Conservation (phyloP, 78 protist species). For the Anaeramoeba flamelloides region DNA sequence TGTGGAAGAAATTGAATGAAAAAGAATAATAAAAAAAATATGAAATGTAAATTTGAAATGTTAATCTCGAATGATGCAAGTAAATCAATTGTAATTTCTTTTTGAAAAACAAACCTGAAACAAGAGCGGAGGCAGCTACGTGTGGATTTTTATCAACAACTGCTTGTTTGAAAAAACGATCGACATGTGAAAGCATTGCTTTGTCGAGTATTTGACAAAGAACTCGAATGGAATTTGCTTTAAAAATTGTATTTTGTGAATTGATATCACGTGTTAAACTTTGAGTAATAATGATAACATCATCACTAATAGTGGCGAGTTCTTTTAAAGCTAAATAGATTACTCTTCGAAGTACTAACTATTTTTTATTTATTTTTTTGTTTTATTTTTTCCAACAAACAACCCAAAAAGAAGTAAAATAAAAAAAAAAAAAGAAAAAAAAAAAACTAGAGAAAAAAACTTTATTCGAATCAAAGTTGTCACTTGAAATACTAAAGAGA, state of each 20-base stretch:
- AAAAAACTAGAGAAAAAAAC: too few species aligned
- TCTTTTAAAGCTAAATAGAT: constrained; percentile 72
- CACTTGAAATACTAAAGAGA: too few species aligned
- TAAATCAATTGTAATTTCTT: too few species aligned
- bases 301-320: constrained; percentile 57
- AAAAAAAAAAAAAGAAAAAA: too few species aligned
- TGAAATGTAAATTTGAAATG: too few species aligned
- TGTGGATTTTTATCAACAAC: constrained; percentile 74
- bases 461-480: too few species aligned
- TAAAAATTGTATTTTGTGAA: constrained; percentile 46
- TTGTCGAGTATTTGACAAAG: constrained; percentile 43
- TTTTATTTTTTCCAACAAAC: too few species aligned
- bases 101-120: constrained; percentile 67
- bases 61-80: too few species aligned
- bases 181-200: constrained; percentile 44
- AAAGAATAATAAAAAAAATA: too few species aligned
- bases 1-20: too few species aligned
- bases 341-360: constrained; percentile 66
- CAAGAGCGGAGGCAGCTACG: constrained; percentile 83
- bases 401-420: too few species aligned
- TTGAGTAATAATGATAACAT: constrained; percentile 62
- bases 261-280: constrained; percentile 45
- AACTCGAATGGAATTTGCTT: constrained; percentile 86
- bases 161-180: constrained; percentile 80
- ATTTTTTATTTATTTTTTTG: neutral